These are phyloP conservation scores for Themeda triandra DNA, from an alignment of 176 grass and related monocot species.

Conservation along the genomic window DNA sequence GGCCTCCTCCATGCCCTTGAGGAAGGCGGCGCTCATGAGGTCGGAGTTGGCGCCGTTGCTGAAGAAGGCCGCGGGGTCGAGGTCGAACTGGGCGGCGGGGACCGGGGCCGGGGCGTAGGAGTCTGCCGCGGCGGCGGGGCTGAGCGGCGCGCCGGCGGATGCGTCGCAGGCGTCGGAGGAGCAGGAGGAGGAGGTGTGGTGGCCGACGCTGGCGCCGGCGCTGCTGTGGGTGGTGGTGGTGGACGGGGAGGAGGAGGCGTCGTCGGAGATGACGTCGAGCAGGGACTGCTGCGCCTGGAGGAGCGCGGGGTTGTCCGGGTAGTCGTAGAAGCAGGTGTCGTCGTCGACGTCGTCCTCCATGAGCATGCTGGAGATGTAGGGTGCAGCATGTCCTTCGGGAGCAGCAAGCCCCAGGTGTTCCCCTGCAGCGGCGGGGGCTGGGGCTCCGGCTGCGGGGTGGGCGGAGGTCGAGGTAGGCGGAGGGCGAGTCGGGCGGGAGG, in stretches of 20 bases:
- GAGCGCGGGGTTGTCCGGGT: constrained; percentile 48
- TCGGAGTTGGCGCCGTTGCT: constrained; percentile 40
- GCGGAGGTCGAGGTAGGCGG: constrained; percentile 42
- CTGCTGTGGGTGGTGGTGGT: not conserved
- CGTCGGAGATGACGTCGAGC: constrained; percentile 55
- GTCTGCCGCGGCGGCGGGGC: not conserved
- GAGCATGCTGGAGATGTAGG: constrained; percentile 64
- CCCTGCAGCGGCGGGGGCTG: not conserved
- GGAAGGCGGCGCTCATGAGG: constrained; percentile 53
- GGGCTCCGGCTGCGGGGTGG: constrained; percentile 16
- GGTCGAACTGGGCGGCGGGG: not conserved
- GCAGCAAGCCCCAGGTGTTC: not conserved
- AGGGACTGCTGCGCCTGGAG: constrained; percentile 59
- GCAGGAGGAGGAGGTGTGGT: not conserved
- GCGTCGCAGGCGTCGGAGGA: not conserved
- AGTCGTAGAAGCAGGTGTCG: constrained; percentile 62
- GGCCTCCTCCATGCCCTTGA: constrained; percentile 77
- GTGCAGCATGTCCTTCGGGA: constrained; percentile 48
- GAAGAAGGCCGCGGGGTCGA: constrained; percentile 41
- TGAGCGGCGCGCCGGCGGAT: not conserved
- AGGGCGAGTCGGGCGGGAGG: constrained; percentile 28
- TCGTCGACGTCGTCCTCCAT: constrained; percentile 78
- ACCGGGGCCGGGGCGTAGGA: constrained; percentile 1
- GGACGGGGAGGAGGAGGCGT: not conserved
- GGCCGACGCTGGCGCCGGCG: not conserved